Evolutionary conservation across 495 filamentous ascomycete genomes (phyloP).

Genomic region (Xylaria castorea): DNA sequence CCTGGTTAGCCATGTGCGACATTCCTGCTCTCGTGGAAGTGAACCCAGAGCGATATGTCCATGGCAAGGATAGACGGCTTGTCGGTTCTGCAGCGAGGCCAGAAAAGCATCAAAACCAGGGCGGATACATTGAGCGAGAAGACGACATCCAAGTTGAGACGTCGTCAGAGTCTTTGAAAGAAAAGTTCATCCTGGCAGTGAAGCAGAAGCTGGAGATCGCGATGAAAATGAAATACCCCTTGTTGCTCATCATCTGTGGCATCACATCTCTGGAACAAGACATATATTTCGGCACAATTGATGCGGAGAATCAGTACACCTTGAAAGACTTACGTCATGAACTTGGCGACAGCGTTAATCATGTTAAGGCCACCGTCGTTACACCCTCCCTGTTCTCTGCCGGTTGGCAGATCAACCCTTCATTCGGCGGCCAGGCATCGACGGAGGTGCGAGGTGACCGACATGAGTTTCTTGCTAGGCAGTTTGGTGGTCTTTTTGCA

Average conservation of each 20-base stretch:
- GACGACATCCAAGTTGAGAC: constrained; percentile 36
- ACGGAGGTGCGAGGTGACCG: constrained; percentile 18
- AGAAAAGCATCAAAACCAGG: neutral
- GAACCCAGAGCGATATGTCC: constrained; percentile 30
- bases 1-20: constrained; percentile 42
- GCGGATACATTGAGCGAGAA: constrained; percentile 10
- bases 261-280: constrained; percentile 46
- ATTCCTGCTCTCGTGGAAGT: constrained; percentile 27
- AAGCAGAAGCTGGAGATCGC: constrained; percentile 31
- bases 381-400: constrained; percentile 40
- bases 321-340: constrained; percentile 33
- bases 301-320: constrained; percentile 23
- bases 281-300: constrained; percentile 39
- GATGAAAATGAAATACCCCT: constrained; percentile 17
- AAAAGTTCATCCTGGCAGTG: constrained; percentile 31
- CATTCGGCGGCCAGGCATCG: constrained; percentile 21
- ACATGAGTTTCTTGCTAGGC: constrained; percentile 36
- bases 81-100: constrained; percentile 14
- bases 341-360: constrained; percentile 33
- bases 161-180: constrained; percentile 26
- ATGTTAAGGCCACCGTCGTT: constrained; percentile 32
- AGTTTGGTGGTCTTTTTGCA: constrained; percentile 37
- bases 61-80: constrained; percentile 27
- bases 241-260: constrained; percentile 46
- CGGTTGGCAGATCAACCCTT: constrained; percentile 38